phyloP scores from a whole-genome alignment of 805 yeast species.

The Pichia rugopelliculosa region DNA sequence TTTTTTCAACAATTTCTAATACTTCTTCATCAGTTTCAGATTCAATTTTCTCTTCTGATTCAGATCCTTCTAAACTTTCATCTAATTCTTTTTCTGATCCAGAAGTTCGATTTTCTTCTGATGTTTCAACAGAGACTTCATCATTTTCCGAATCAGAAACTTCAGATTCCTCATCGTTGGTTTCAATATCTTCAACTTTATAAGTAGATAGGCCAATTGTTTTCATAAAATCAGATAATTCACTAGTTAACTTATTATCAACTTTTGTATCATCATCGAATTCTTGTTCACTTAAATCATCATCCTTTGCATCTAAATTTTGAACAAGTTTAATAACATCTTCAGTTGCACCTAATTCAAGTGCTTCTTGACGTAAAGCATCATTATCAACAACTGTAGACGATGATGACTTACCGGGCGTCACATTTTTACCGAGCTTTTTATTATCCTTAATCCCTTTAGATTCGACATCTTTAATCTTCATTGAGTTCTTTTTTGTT shows the following conservation, averaged over 20 bases:
- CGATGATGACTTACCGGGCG: not conserved
- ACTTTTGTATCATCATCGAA: constrained; percentile 40
- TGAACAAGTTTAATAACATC: constrained; percentile 64
- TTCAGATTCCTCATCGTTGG: constrained; percentile 30
- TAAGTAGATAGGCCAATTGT: constrained; percentile 53
- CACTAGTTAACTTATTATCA: constrained; percentile 41
- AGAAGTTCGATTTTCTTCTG: constrained; percentile 28
- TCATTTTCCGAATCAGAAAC: constrained; percentile 34
- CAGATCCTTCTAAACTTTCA: constrained; percentile 23
- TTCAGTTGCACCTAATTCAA: constrained; percentile 79
- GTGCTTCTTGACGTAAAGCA: constrained; percentile 58
- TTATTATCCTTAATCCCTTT: constrained; percentile 3
- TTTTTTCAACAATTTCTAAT: constrained; percentile 23
- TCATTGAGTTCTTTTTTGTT: constrained; percentile 16
- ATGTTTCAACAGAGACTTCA: constrained; percentile 30
- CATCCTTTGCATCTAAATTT: constrained; percentile 40
- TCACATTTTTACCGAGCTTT: constrained; percentile 2
- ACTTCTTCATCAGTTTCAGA: constrained; percentile 24
- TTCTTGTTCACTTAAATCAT: constrained; percentile 42
- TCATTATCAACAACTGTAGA: not conserved
- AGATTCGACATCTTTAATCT: constrained; percentile 8
- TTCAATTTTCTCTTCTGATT: constrained; percentile 25
- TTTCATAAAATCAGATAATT: constrained; percentile 55
- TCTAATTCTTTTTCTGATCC: constrained; percentile 25
- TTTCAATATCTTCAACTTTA: constrained; percentile 31